phyloP scores from a whole-genome alignment of 106 monocot species.

The Dendrobium chrysotoxum region DNA sequence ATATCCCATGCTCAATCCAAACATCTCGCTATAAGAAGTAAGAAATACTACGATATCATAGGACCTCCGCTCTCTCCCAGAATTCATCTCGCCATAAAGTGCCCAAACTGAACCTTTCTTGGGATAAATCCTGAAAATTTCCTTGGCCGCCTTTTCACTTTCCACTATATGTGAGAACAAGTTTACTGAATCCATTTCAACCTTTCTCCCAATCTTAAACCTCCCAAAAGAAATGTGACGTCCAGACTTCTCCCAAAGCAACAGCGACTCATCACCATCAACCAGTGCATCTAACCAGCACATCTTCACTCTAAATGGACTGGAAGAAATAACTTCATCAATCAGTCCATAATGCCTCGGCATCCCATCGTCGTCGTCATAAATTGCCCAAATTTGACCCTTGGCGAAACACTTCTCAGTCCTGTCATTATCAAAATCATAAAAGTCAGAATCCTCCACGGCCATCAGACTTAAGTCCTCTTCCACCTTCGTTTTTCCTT shows the following conservation, averaged over 20 bases:
- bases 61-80: conserved; percentile 22
- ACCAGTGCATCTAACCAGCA: conserved; percentile 63
- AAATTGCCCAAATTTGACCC: conserved; percentile 89
- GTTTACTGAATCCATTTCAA: conserved; percentile 60
- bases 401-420: conserved; percentile 64
- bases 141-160: conserved; percentile 60
- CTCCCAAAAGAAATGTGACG: conserved; percentile 54
- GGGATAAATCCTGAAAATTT: conserved; percentile 77
- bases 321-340: conserved; percentile 35
- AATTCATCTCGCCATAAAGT: conserved; percentile 35
- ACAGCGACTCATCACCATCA: conserved; percentile 17
- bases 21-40: conserved; percentile 60
- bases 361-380: conserved; percentile 91
- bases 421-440: conserved; percentile 75
- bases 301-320: conserved; percentile 59
- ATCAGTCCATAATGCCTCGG: conserved; percentile 78
- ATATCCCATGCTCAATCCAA: conserved; percentile 71
- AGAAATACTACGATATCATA: conserved; percentile 75
- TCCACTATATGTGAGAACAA: conserved; percentile 74
- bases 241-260: conserved; percentile 40
- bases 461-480: conserved; percentile 51
- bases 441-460: conserved; percentile 95
- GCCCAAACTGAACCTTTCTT: conserved; percentile 93
- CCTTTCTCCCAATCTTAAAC: conserved; percentile 64
- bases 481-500: conserved; percentile 14